Percentiles rank a stretch among this genome's conserved stretches.
These are phyloP conservation scores for Tulasnella sp. DNA, from an alignment of 768 basidiomycete genomes.

Conservation along the genomic window DNA sequence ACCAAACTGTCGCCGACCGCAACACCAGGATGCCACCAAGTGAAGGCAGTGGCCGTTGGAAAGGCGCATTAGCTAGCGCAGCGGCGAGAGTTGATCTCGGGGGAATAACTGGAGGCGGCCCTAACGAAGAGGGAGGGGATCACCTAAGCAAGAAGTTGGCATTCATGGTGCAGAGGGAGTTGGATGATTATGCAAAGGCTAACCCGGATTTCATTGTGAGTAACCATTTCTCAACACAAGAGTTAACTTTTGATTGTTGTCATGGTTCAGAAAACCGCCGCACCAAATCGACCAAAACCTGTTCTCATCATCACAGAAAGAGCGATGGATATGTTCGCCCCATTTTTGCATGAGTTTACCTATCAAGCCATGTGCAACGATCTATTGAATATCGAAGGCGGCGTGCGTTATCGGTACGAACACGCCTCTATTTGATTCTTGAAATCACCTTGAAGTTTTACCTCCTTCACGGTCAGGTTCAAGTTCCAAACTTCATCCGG, in stretches of 20 bases:
- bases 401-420: constrained; percentile 73
- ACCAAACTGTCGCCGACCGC: constrained; percentile 51
- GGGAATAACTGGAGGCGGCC: constrained; percentile 3
- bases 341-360: constrained; percentile 93
- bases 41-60: constrained; percentile 57
- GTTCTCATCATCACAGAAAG: constrained; percentile 90
- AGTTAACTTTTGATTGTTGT: constrained; percentile 2
- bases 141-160: constrained; percentile 75
- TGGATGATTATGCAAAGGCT: constrained; percentile 78
- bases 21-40: constrained; percentile 35
- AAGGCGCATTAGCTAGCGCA: constrained; percentile 2
- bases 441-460: neutral
- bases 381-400: constrained; percentile 77
- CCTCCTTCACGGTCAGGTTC: constrained; percentile 42
- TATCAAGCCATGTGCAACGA: constrained; percentile 99
- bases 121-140: constrained; percentile 46
- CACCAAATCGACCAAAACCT: constrained; percentile 50
- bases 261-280: constrained; percentile 27
- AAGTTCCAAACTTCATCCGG: constrained; percentile 87
- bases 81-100: neutral
- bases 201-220: constrained; percentile 84
- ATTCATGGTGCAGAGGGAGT: constrained; percentile 64
- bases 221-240: neutral
- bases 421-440: neutral
- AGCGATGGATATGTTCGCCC: constrained; percentile 87